Conservation (phyloP, 176 grass and related monocot species). For the Elaeis guineensis region DNA sequence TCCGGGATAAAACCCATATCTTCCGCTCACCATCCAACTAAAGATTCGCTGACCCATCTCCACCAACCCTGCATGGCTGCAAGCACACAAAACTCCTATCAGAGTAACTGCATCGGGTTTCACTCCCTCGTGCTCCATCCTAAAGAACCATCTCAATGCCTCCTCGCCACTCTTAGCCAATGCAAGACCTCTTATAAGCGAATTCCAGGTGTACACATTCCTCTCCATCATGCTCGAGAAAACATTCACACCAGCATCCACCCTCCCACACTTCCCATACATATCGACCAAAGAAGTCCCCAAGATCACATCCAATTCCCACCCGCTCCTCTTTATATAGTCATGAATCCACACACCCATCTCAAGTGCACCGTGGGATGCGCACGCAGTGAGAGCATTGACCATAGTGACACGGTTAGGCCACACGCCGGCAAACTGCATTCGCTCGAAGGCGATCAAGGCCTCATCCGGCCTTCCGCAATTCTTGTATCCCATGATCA, state of each 20-base stretch:
- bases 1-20: constrained; percentile 56
- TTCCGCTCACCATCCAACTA: constrained; percentile 26
- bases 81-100: constrained; percentile 47
- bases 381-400: constrained; percentile 21
- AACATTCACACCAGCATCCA: constrained; percentile 16
- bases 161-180: constrained; percentile 35
- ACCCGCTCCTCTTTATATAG: constrained; percentile 29
- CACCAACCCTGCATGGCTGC: constrained; percentile 42
- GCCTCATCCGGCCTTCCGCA: background rate
- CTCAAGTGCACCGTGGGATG: constrained; percentile 24
- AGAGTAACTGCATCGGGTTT: constrained; percentile 49
- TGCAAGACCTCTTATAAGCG: constrained; percentile 42
- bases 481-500: constrained; percentile 11
- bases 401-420: constrained; percentile 78
- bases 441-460: constrained; percentile 12
- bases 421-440: constrained; percentile 16
- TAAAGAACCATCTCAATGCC: constrained; percentile 44
- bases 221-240: constrained; percentile 46
- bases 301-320: constrained; percentile 55
- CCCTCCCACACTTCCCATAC: constrained; percentile 56
- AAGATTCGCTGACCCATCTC: constrained; percentile 55
- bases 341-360: constrained; percentile 55
- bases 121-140: constrained; percentile 44
- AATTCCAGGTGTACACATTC: constrained; percentile 67
- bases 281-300: constrained; percentile 53